Evolutionary conservation across 176 grass and related monocot species (phyloP), one percentile per base, ranked within the genome.

Genomic region (Aegilops bicornis): DNA sequence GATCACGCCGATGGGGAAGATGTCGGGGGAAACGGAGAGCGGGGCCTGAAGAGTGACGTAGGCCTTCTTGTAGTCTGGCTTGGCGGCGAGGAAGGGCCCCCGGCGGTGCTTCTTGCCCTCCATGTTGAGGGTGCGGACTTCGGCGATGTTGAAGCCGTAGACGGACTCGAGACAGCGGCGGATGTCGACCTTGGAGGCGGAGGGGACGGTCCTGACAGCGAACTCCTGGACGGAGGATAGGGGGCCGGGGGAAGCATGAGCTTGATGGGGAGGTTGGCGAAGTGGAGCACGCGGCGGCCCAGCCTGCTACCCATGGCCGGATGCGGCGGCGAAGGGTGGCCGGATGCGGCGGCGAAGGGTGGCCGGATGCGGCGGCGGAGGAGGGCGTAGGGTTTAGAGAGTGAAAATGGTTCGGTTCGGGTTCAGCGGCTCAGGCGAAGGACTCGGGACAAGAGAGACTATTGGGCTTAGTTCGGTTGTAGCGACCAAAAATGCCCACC

Each of bases 31-130:
- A 86, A 98, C 88, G 29, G 81, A 62, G 84, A 98, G 96, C 67
- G 96, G 91, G 30, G 88, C 73, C 35, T 43, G 77, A 76, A 98
- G 92, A 31, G 96, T 98, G 89, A 98, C 73, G 83, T 95, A 98
- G 62, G 96, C 93, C 96, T 98, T 98, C 90, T 98, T 98, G 87
- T 94, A 98, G 89, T 98, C 96, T 25, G 93, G 93, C 73, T 98
- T 93, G 80, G 93, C 86, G 22, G 91, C 84, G 35, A 95, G 88
- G 63, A 89, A 84, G 69, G 82, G 70, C 0, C 91, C 93, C 24
- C 93, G 86, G 56, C 84, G 90, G 45, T 84, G 42, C 88, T 93
- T 95, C 91, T 98, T 98, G 1, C 96, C 96, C 78, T 98, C 93
- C 91, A 95, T 93, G 88, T 98, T 98, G 23, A 95, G 81, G 37